Evolutionary conservation across 352 stramenopile genomes (phyloP).

Genomic region (Paralagenidium karlingii): DNA sequence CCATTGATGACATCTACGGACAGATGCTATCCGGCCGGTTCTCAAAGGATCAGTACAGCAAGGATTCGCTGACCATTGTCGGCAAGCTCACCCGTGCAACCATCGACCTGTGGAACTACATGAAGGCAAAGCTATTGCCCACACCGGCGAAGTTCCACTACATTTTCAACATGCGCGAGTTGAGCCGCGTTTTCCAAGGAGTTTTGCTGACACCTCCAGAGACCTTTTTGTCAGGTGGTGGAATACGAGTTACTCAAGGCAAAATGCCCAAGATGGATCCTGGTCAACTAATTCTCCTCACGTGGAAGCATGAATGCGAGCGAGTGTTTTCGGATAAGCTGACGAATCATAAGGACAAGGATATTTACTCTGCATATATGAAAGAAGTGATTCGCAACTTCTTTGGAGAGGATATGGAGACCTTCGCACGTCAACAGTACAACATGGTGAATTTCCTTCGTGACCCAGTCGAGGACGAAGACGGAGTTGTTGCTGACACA

Average conservation of each 20-base stretch:
- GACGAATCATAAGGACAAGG: constrained; percentile 95
- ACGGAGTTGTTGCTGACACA: constrained; percentile 88
- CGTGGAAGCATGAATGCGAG: constrained; percentile 98
- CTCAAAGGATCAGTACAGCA: constrained; percentile 72
- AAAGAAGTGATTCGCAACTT: constrained; percentile 83
- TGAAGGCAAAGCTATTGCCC: constrained; percentile 96
- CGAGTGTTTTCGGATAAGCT: constrained; percentile 98
- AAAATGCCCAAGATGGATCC: constrained; percentile 85
- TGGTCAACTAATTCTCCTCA: constrained; percentile 84
- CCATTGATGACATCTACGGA: constrained; percentile 99
- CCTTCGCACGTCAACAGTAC: constrained; percentile 51
- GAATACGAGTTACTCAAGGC: constrained; percentile 67
- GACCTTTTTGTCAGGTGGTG: constrained; percentile 88
- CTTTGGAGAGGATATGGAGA: constrained; percentile 83
- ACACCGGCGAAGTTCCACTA: constrained; percentile 99
- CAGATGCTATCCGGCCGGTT: constrained; percentile 96
- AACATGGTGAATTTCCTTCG: constrained; percentile 98
- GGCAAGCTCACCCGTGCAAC: constrained; percentile 92
- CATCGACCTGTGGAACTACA: constrained; percentile 94
- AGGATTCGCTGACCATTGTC: constrained; percentile 78
- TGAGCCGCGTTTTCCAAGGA: constrained; percentile 96
- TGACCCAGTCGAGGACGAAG: constrained; percentile 94
- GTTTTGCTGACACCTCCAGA: constrained; percentile 93
- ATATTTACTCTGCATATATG: constrained; percentile 88
- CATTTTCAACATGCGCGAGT: constrained; percentile 99